phyloP scores from a whole-genome alignment of 208 protist genomes.

The Paratrypanosoma confusum region DNA sequence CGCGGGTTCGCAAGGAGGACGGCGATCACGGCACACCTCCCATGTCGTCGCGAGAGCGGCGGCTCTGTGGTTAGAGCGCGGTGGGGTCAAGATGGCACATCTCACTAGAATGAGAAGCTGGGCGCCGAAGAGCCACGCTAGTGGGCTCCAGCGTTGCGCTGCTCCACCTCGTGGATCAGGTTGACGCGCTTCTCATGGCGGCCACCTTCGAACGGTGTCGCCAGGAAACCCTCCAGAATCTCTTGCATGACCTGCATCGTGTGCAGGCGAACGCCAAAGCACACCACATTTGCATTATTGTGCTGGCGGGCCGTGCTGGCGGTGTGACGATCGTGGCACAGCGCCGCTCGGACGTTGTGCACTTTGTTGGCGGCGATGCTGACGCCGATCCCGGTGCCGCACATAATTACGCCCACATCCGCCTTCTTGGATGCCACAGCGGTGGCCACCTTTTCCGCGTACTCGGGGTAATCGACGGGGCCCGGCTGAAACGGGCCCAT shows the following conservation, averaged over 20 bases:
- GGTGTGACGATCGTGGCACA: slow-evolving; percentile 90
- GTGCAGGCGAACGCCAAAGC: slow-evolving; percentile 71
- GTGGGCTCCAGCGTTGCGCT: too few relatives aligned
- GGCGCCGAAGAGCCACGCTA: too few relatives aligned
- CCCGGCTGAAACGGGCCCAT: slow-evolving; percentile 35
- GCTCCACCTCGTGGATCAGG: slow-evolving; percentile 22
- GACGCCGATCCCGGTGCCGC: slow-evolving; percentile 93
- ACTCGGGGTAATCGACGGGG: slow-evolving; percentile 91
- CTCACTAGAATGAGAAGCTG: too few relatives aligned
- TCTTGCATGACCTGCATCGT: slow-evolving; percentile 78
- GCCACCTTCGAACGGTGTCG: slow-evolving; percentile 67
- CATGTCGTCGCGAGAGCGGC: too few relatives aligned
- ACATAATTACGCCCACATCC: slow-evolving; percentile 81
- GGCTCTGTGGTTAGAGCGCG: too few relatives aligned
- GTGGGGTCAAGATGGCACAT: too few relatives aligned
- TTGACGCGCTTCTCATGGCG: slow-evolving; percentile 52
- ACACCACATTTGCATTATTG: slow-evolving; percentile 91
- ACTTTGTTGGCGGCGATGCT: slow-evolving; percentile 93
- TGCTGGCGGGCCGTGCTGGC: slow-evolving; percentile 74
- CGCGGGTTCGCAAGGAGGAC: too few relatives aligned
- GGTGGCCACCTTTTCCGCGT: slow-evolving; percentile 51
- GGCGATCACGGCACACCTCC: too few relatives aligned
- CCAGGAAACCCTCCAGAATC: slow-evolving; percentile 81
- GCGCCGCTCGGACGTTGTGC: slow-evolving; percentile 80
- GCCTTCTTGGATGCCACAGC: slow-evolving; percentile 46